Evolutionary conservation across 2,329 filamentous ascomycete genomes (phyloP).

Genomic region (Ophiocordyceps camponoti-saundersi): DNA sequence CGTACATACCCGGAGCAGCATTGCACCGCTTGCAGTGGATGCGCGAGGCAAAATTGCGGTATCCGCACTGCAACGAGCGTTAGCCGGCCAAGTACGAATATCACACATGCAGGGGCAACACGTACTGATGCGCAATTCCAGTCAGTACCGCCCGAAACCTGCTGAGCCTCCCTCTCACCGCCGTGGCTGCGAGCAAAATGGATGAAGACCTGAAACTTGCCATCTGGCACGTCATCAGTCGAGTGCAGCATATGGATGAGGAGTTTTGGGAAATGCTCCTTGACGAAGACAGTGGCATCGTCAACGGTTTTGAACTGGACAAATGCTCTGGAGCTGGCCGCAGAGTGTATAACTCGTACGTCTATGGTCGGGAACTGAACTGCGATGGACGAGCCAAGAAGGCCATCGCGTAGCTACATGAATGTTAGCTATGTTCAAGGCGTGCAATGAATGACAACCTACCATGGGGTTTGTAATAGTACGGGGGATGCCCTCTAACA

Average conservation of each 20-base stretch:
- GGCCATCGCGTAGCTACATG: constrained; percentile 18
- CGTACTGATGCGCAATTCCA: constrained; percentile 19
- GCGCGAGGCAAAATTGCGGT: constrained; percentile 21
- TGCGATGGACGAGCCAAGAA: constrained; percentile 16
- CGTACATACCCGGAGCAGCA: constrained; percentile 12
- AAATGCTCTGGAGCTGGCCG: constrained; percentile 22
- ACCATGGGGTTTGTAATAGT: constrained; percentile 34
- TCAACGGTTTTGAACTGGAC: constrained; percentile 23
- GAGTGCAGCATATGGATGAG: constrained; percentile 16
- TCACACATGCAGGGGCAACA: constrained; percentile 1
- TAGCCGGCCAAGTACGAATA: neutral
- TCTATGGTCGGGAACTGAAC: constrained; percentile 20
- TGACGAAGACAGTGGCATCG: constrained; percentile 23
- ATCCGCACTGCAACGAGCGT: constrained; percentile 16
- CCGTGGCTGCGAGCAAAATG: constrained; percentile 21
- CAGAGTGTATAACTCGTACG: constrained; percentile 18
- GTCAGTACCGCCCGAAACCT: constrained; percentile 8
- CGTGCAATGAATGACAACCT: neutral
- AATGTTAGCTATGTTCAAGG: neutral
- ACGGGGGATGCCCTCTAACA: constrained; percentile 34
- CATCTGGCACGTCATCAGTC: constrained; percentile 21
- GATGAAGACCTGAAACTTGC: constrained; percentile 18
- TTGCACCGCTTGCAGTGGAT: constrained; percentile 19
- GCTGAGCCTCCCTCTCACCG: constrained; percentile 14
- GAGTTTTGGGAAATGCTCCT: constrained; percentile 23